Conservation (phyloP, 169 alveolate species). For the Plasmodium fragile region DNA sequence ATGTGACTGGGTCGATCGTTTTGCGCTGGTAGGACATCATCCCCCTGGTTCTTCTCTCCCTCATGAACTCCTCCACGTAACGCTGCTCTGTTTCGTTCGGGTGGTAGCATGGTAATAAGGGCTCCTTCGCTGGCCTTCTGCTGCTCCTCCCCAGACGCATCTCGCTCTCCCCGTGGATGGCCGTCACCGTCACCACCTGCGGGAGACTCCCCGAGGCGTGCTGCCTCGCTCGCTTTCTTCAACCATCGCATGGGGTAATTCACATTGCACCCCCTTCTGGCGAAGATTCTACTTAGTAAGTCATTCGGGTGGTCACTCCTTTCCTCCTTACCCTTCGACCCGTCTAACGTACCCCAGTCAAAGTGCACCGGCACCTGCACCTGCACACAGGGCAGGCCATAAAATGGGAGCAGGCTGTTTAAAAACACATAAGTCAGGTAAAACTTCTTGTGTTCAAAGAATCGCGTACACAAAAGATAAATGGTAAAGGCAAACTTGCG, state of each 20-base stretch:
- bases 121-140: background rate
- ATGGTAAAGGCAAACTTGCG: conserved; percentile 57
- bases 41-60: background rate
- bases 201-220: background rate
- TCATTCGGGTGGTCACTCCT: background rate
- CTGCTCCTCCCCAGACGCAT: background rate
- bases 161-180: background rate
- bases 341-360: background rate
- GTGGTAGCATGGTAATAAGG: background rate
- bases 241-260: conserved; percentile 29
- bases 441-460: conserved; percentile 18
- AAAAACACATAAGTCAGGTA: conserved; percentile 34
- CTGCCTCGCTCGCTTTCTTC: background rate
- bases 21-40: background rate
- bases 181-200: background rate
- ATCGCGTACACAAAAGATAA: conserved; percentile 30
- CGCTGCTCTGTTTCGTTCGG: background rate
- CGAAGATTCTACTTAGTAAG: background rate
- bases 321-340: background rate
- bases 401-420: conserved; percentile 49
- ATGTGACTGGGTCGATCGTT: background rate
- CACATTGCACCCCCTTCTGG: background rate
- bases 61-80: background rate
- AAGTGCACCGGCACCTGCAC: background rate
- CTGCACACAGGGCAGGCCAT: conserved; percentile 20